Conservation (phyloP, 1,139 yeast species). For the Yamadazyma siamensis region DNA sequence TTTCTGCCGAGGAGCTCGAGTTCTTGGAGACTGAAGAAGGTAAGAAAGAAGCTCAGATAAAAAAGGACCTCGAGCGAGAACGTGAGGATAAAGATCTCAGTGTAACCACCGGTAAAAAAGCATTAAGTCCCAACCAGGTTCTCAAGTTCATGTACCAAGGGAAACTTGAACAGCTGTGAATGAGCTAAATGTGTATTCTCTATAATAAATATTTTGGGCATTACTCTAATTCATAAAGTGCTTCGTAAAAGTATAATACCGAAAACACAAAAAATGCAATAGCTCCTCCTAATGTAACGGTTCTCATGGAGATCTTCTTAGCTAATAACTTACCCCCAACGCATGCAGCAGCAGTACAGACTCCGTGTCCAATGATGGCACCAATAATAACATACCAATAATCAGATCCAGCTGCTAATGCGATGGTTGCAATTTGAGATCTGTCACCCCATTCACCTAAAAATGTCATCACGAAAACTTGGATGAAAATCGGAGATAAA, state of each 20-base stretch:
- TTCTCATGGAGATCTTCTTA: slow-evolving; percentile 83
- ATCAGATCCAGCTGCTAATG: slow-evolving; percentile 96
- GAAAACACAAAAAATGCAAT: slow-evolving; percentile 81
- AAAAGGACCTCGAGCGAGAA: slow-evolving; percentile 24
- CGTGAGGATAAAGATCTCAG: slow-evolving; percentile 25
- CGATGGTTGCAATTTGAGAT: slow-evolving; percentile 95
- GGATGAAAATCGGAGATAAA: slow-evolving; percentile 89
- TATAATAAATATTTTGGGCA: no score
- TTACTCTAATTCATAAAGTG: slow-evolving; percentile 34
- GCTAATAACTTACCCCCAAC: slow-evolving; percentile 90
- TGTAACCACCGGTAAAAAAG: slow-evolving; percentile 29
- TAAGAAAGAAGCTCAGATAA: slow-evolving; percentile 26
- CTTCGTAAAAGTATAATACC: slow-evolving; percentile 72
- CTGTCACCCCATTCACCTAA: slow-evolving; percentile 99
- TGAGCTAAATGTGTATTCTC: not conserved
- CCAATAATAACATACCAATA: slow-evolving; percentile 89
- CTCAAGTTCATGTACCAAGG: slow-evolving; percentile 44
- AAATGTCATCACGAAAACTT: slow-evolving; percentile 93
- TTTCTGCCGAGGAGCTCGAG: slow-evolving; percentile 48
- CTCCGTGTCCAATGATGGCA: slow-evolving; percentile 82
- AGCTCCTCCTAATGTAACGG: slow-evolving; percentile 89
- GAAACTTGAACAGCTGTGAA: slow-evolving; percentile 7
- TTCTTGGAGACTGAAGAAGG: slow-evolving; percentile 40
- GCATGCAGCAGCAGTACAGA: slow-evolving; percentile 94
- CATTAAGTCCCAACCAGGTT: slow-evolving; percentile 36